phyloP scores from a whole-genome alignment of 805 yeast genomes.

The Starmerella apis region DNA sequence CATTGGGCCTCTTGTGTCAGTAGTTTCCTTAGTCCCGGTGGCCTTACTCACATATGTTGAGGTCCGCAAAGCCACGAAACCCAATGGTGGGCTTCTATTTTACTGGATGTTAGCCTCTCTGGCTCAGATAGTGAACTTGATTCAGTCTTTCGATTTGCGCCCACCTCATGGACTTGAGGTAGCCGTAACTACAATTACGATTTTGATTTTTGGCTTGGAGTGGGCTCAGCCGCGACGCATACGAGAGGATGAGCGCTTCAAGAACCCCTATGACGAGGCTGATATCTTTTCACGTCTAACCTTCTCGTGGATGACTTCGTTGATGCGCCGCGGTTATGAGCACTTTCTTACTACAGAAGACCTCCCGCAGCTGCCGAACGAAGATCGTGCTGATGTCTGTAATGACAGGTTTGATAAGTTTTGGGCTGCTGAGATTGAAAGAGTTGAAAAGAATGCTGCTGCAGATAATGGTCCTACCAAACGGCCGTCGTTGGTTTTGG shows the following conservation, averaged over 20 bases:
- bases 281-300: slow-evolving; percentile 67
- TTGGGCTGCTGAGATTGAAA: slow-evolving; percentile 51
- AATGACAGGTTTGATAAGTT: slow-evolving; percentile 41
- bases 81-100: slow-evolving; percentile 57
- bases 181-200: slow-evolving; percentile 34
- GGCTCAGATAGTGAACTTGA: slow-evolving; percentile 39
- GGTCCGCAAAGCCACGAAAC: slow-evolving; percentile 51
- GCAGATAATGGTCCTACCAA: background rate
- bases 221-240: slow-evolving; percentile 38
- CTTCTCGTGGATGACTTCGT: slow-evolving; percentile 81
- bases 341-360: slow-evolving; percentile 45
- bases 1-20: slow-evolving; percentile 34
- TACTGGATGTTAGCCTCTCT: slow-evolving; percentile 60
- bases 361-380: slow-evolving; percentile 66
- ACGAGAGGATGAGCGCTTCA: slow-evolving; percentile 29
- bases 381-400: slow-evolving; percentile 49
- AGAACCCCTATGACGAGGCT: slow-evolving; percentile 44
- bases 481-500: slow-evolving; percentile 46
- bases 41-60: slow-evolving; percentile 58
- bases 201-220: slow-evolving; percentile 12
- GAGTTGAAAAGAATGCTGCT: background rate
- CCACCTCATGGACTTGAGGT: slow-evolving; percentile 15
- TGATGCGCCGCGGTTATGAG: slow-evolving; percentile 68
- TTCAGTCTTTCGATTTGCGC: slow-evolving; percentile 23
- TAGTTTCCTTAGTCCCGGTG: slow-evolving; percentile 43